A percentile compares a stretch with the other conserved stretches of the same genome.
phyloP scores from a whole-genome alignment of 345 rosid species.

The Sisymbrium irio region DNA sequence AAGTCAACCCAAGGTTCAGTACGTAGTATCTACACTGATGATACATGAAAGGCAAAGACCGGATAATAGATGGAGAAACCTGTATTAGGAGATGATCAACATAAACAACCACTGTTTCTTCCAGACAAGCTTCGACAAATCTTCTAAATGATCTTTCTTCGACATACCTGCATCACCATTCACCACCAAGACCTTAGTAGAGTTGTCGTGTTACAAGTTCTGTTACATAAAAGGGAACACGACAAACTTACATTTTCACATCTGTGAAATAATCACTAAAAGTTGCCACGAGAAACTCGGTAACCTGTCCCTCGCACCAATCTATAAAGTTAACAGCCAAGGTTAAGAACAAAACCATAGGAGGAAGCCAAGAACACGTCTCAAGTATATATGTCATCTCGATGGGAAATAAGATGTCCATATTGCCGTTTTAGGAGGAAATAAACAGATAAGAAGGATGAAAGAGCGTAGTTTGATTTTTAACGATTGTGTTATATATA shows the following conservation, averaged over 20 bases:
- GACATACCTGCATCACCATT: conserved; percentile 61
- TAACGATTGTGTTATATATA: background rate
- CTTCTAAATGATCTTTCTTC: conserved; percentile 95
- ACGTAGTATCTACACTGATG: background rate
- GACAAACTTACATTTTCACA: conserved; percentile 80
- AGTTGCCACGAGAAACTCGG: conserved; percentile 90
- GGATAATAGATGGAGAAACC: conserved; percentile 41
- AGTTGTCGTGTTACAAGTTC: background rate
- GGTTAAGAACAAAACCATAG: conserved; percentile 13
- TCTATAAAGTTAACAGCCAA: conserved; percentile 52
- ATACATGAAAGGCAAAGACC: conserved; percentile 2
- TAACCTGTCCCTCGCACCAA: conserved; percentile 95
- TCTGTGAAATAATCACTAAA: conserved; percentile 94
- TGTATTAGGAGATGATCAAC: conserved; percentile 88
- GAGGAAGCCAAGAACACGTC: background rate
- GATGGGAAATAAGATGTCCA: background rate
- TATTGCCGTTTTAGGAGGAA: conserved; percentile 2
- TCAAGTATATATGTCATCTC: conserved; percentile 4
- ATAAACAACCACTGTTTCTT: conserved; percentile 84
- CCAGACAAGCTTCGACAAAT: conserved; percentile 94
- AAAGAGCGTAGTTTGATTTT: background rate
- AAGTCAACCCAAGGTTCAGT: conserved; percentile 12
- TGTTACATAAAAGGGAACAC: background rate
- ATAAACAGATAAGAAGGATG: background rate
- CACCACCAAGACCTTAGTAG: conserved; percentile 12